A percentile compares a stretch with the other conserved stretches of the same genome.
Conservation (phyloP, 768 basidiomycete species). For the Leccinum sublutescens region DNA sequence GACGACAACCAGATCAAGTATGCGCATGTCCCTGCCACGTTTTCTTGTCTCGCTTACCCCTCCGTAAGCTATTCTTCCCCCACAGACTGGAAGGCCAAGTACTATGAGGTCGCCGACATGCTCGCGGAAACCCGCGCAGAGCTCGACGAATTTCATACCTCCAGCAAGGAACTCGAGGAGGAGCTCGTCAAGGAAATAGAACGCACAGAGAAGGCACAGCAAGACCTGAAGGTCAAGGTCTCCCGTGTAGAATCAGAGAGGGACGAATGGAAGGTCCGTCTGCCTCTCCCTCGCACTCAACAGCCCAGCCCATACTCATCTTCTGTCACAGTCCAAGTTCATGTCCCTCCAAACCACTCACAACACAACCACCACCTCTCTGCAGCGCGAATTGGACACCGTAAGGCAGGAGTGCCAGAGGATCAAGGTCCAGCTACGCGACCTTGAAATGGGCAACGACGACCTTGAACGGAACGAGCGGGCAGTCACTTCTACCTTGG, state of each 20-base stretch:
- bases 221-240: constrained; percentile 73
- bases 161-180: constrained; percentile 89
- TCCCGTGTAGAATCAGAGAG: constrained; percentile 69
- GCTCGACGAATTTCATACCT: constrained; percentile 83
- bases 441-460: constrained; percentile 97
- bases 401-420: constrained; percentile 72
- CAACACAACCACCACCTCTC: constrained; percentile 84
- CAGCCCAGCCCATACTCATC: not conserved
- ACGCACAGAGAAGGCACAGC: constrained; percentile 80
- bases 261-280: constrained; percentile 90
- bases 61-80: constrained; percentile 51
- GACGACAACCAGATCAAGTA: constrained; percentile 70
- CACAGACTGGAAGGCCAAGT: constrained; percentile 76
- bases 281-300: not conserved
- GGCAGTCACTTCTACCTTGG: constrained; percentile 77
- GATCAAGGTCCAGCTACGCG: constrained; percentile 71
- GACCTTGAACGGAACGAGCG: constrained; percentile 95
- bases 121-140: constrained; percentile 80
- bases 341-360: constrained; percentile 86
- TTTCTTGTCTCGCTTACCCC: constrained; percentile 18
- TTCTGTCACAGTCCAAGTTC: constrained; percentile 62
- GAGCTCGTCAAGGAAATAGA: constrained; percentile 91
- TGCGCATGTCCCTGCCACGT: constrained; percentile 14
- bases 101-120: constrained; percentile 82
- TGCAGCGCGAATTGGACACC: constrained; percentile 89